Base-by-base conservation (phyloP, 768 basidiomycete species). In the Suillus subaureus region DNA sequence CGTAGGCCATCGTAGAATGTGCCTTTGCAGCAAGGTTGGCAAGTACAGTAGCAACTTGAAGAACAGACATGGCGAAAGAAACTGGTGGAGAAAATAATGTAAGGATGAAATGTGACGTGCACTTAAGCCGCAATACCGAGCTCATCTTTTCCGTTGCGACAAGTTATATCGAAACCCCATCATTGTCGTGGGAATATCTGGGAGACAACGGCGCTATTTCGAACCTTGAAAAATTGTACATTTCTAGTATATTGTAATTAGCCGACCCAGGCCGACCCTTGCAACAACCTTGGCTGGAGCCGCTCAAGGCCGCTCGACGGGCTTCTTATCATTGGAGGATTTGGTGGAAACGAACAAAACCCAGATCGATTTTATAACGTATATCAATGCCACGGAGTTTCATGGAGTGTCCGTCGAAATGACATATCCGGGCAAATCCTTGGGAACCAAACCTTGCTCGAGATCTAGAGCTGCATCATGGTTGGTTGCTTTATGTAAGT, bases 141-240 rank as follows among this genome's bases (percentile, higher is more conserved):
- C 54, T 35, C 40, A 62, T 66, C 56, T 45, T 9, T 63, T 61
- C 69, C 72, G 74, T 74, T 68, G 72, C 72, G 64, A 74, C 73
- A 66, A 68, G 68, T 76, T 78, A 77, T 78, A 76, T 75, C 73
- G 56, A 65, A 68, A 52, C 39, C 42, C 45, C 47, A n/a, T 23
- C 31, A 63, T 45, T 61, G 64, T 40, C 71, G 71, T 76, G 75
- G 73, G 75, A 76, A 77, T 64, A 57, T 57, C 2, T 35, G 6
- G 12, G 7, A 31, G 11, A 35, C 51, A 21, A 42, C 58, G 37
- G 54, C 40, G 55, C 33, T 23, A 61, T 13, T 60, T 60, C 12
- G 6, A 60, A 60, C 57, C 57, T 60, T 58, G 33, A 28, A 26
- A 58, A 37, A 57, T 40, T 18, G 26, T 39, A 40, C 26, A 26